phyloP scores from a whole-genome alignment of 1,284 basidiomycete genomes.

The Irpex sp. region DNA sequence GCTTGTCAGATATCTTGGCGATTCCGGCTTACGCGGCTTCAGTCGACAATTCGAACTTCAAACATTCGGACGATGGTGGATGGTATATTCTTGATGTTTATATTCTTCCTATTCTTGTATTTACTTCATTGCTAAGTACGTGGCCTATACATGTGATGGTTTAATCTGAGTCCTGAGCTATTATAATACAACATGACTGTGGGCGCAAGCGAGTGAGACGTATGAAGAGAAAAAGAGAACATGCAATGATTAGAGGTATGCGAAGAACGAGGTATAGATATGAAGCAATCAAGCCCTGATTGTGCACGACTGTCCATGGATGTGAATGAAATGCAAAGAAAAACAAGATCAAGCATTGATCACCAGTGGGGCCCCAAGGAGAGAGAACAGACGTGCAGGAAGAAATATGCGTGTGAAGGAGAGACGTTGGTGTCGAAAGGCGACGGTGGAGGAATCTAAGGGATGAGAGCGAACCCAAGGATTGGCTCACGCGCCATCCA shows the following conservation, averaged over 20 bases:
- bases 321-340: not conserved
- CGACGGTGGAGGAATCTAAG: not conserved
- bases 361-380: not conserved
- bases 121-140: not conserved
- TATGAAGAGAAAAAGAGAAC: not conserved
- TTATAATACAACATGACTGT: slow-evolving; percentile 7
- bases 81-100: not conserved
- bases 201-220: not conserved
- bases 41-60: no score
- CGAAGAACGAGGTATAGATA: not conserved
- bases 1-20: no score
- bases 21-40: no score
- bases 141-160: slow-evolving; percentile 2
- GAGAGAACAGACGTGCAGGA: not conserved
- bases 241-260: not conserved
- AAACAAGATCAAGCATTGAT: not conserved
- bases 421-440: not conserved
- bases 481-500: not conserved
- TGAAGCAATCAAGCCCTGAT: not conserved
- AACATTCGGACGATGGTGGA: not conserved
- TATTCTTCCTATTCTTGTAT: not conserved
- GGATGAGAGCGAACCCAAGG: not conserved
- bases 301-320: not conserved
- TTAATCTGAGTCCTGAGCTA: not conserved
- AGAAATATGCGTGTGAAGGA: not conserved